Percentiles rank a stretch among this genome's conserved stretches.
Evolutionary conservation across 441 rosid genomes (phyloP).

Genomic region (Metrosideros polymorpha): DNA sequence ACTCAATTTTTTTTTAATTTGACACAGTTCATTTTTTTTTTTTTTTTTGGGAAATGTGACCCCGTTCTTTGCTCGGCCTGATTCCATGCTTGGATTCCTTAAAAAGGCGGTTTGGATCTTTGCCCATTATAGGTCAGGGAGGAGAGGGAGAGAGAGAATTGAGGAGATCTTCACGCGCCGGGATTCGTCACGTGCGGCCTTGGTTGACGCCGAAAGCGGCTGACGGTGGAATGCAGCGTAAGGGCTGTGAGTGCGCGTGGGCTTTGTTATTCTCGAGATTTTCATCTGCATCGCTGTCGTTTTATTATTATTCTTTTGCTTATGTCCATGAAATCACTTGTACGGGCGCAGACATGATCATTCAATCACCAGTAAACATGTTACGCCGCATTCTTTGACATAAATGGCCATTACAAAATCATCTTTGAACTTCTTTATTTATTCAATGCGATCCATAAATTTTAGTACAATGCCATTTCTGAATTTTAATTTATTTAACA

Average conservation of each 20-base stretch:
- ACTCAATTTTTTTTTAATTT: no score
- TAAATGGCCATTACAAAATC: background rate
- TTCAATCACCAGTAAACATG: background rate
- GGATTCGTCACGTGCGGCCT: background rate
- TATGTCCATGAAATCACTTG: background rate
- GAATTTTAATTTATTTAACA: no score
- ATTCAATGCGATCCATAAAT: rapidly evolving
- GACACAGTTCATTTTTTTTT: no score
- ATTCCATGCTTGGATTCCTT: background rate
- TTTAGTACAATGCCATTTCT: no score
- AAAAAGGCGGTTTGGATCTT: background rate
- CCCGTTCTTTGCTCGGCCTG: background rate
- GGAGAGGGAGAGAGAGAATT: background rate
- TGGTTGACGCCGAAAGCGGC: background rate
- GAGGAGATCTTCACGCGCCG: background rate
- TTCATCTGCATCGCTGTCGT: background rate
- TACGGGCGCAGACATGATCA: background rate
- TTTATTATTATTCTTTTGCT: background rate
- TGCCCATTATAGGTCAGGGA: background rate
- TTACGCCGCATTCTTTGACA: rapidly evolving
- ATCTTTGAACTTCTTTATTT: no score
- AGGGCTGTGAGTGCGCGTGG: background rate
- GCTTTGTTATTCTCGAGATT: background rate
- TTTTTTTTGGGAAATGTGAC: no score
- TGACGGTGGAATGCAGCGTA: background rate